Percentiles rank a stretch among this genome's conserved stretches.
Evolutionary conservation across 2,329 filamentous ascomycete genomes (phyloP).

Genomic region (Pseudogymnoascus sp.): DNA sequence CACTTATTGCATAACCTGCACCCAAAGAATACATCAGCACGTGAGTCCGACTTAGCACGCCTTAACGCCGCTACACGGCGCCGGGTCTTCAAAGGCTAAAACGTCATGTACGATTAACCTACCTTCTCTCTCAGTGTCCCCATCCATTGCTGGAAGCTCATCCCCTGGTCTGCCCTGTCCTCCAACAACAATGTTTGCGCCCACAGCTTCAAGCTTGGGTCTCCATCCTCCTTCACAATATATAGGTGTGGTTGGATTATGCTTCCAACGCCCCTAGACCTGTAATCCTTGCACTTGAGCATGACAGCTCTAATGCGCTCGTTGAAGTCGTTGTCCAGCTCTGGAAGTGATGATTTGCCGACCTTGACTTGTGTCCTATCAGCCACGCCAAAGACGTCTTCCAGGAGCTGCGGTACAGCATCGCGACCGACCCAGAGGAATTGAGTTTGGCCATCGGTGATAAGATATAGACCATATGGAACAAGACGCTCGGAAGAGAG

Average conservation of each 20-base stretch:
- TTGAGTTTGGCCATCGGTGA: slow-evolving; percentile 95
- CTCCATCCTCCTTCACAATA: slow-evolving; percentile 87
- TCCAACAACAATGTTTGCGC: slow-evolving; percentile 93
- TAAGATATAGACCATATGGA: slow-evolving; percentile 86
- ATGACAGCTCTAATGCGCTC: slow-evolving; percentile 85
- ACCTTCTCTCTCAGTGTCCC: slow-evolving; percentile 93
- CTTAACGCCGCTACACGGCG: background rate
- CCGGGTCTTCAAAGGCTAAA: background rate
- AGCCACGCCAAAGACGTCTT: slow-evolving; percentile 81
- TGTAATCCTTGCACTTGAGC: slow-evolving; percentile 85
- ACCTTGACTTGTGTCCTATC: slow-evolving; percentile 81
- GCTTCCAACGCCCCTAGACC: slow-evolving; percentile 79
- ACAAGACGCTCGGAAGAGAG: slow-evolving; percentile 82
- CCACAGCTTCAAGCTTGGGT: slow-evolving; percentile 92
- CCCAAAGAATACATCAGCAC: slow-evolving; percentile 6
- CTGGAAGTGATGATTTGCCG: slow-evolving; percentile 79
- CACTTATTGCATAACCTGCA: slow-evolving; percentile 8
- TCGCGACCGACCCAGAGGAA: slow-evolving; percentile 96
- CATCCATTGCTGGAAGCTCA: slow-evolving; percentile 91
- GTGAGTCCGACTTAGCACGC: background rate
- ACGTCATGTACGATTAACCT: slow-evolving; percentile 26
- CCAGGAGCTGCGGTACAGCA: slow-evolving; percentile 77
- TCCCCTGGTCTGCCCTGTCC: slow-evolving; percentile 86
- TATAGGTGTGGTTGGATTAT: slow-evolving; percentile 91
- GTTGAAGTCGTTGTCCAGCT: slow-evolving; percentile 93